Evolutionary conservation across 116 monocot species (phyloP), one percentile per base, ranked within the genome.

Genomic region (Posidonia oceanica): DNA sequence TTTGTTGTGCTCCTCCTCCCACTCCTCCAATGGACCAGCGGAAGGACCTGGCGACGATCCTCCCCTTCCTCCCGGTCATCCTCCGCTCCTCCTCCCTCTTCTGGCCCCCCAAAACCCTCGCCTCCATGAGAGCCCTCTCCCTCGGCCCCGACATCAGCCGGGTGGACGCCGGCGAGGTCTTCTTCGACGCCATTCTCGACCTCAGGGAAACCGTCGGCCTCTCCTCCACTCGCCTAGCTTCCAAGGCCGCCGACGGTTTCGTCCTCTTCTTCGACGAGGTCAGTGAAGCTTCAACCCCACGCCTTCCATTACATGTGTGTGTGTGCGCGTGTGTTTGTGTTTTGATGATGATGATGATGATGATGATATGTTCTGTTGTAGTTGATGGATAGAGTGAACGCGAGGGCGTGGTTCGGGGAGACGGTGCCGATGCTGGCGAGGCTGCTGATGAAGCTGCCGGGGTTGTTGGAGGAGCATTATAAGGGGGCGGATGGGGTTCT

Each of bases 211-310:
- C 89, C 53, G 51, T 91, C 44, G 81, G 77, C 38, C 75, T 95
- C 66, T 78, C 85, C 67, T 14, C 38, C n/a, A 64, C 80, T 8
- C 21, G 20, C 1, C 69, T 97, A 8, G 78, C 79, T 23, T 66
- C 18, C 37, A 52, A 20, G 0, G 87, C 92, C 7, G 81, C 71
- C 39, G 68, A 80, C 16, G 92, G 96, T 3, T 87, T 80, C 77
- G 72, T 77, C 11, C 72, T 88, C 71, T 97, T 87, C 77, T 94
- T 94, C 63, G 94, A 94, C 56, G 81, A 90, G 75, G 94, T 89
- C 7, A 36, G 16, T 44, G 12, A 48, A 18, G 12, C 20, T 44
- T 48, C 44, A 18, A 21, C 23, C 23, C 5, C 22, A 14, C 15
- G 51, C 42, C 51, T 51, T 22, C 16, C 68, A 5, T 4, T 41